Base-by-base conservation (phyloP, 1,284 basidiomycete species). In the Somion occarium region DNA sequence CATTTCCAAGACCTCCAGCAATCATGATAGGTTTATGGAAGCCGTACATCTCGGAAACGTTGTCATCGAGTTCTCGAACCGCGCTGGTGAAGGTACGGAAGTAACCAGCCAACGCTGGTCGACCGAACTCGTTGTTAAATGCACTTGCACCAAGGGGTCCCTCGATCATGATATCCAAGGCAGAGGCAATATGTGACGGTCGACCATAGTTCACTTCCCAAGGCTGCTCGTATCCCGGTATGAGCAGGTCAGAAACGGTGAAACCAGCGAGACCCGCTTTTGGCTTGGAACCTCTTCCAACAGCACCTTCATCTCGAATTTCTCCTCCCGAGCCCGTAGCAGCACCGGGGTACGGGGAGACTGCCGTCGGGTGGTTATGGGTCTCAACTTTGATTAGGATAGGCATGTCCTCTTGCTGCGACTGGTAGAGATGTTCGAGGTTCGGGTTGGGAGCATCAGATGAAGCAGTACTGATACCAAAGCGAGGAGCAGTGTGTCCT, bases 11-110 rank as follows among this genome's bases (percentile, higher is more conserved):
- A 38, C 96, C 96, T 46, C 96, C 96, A 15, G 97, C 97, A 57
- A 99, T 89, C 97, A 99, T 99, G 74, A 99, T 98, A 13, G 96
- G 96, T 69, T 99, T 99, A 74, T 99, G 97, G 73, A 98, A 99
- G 0, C 96, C 96, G 52, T 94, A 78, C n/a, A 95, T 76, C 64
- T 94, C 86, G 2, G 64, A 65, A 44, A 61, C 56, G 1, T 72
- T 74, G 50, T 73, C 69, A 34, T 69, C 65, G 11, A 71, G 68
- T 15, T 73, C 64, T 12, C 76, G 78, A 0, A 91, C 78, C 41
- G 79, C 77, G 67, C 95, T 88, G 18, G 84, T 79, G 70, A 94
- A 96, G 0, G 94, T 94, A 47, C 93, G 82, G 76, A 93, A 96
- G 72, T 92, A 92, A 0, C 91, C 91, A 2, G 82, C 75, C 58